Evolutionary conservation across 306 rosid genomes (phyloP).

Genomic region (Hippophae gyantsensis): DNA sequence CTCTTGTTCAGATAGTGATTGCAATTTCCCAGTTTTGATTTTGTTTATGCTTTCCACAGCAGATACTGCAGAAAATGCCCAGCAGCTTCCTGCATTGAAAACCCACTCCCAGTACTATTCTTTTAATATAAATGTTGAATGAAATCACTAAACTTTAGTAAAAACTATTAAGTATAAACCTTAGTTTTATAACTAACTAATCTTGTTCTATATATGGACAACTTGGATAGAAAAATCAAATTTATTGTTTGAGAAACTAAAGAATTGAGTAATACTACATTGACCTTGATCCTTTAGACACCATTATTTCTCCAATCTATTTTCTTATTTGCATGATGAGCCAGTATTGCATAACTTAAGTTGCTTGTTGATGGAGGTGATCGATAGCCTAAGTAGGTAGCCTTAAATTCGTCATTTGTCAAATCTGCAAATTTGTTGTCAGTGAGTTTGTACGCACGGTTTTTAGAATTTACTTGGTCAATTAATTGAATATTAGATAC

Average conservation of each 20-base stretch:
- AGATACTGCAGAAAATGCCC: conserved; percentile 84
- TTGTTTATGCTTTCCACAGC: conserved; percentile 70
- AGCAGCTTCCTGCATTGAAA: conserved; percentile 53
- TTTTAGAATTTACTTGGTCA: conserved; percentile 39
- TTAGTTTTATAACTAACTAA: neutral
- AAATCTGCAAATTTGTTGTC: conserved; percentile 63
- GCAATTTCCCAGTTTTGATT: conserved; percentile 49
- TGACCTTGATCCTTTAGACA: conserved; percentile 35
- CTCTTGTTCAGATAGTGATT: conserved; percentile 62
- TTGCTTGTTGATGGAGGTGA: conserved; percentile 9
- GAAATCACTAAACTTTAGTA: neutral
- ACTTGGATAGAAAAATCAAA: neutral
- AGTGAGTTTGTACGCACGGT: conserved; percentile 44
- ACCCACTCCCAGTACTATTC: conserved; percentile 8
- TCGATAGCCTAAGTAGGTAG: conserved; percentile 30
- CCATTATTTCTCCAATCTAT: conserved; percentile 69
- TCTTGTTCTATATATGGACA: neutral
- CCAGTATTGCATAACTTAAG: conserved; percentile 17
- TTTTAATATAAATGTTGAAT: neutral
- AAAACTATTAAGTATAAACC: neutral
- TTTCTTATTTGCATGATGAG: conserved; percentile 18
- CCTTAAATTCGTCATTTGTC: conserved; percentile 45
- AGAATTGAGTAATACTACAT: conserved; percentile 39
- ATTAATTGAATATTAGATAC: conserved; percentile 36
- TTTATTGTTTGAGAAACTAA: neutral